Evolutionary conservation across 306 rosid genomes (phyloP), one percentile per base, ranked within the genome.

Genomic region (Gastrolobium bilobum): DNA sequence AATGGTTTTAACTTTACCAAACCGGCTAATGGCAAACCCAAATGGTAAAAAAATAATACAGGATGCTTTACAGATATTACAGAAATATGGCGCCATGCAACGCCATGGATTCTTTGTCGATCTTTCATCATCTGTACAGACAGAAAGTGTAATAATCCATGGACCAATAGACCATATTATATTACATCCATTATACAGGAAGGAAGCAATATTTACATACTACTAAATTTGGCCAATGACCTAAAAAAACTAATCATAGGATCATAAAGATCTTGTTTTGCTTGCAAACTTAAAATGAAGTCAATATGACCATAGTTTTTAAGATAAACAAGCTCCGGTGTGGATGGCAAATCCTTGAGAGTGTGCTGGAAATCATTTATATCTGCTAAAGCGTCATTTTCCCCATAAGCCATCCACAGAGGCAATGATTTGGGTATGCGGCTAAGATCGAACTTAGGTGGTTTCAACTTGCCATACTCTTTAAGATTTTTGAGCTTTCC

Each of bases 321-420:
- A 6, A 94, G 97, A 88, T 89, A 91, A 82, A 94, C 75, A 84
- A 92, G 80, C 84, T 92, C 97, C 1, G 97, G 97, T 7, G 70
- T 85, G 81, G 90, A 88, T 73, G 74, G 76, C 86, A 94, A 75
- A 75, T 88, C 91, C 86, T 86, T 81, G 53, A 94, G 81, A 0
- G 94, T 88, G 82, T 79, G 95, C 81, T 79, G 74, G 65, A 94
- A 83, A 85, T 94, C 97, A 13, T 39, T 68, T 73, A 54, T 15
- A 83, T 92, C 98, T 44, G 93, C 93, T 79, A 94, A 86, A 75
- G 80, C 95, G 81, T 94, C 98, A 56, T 81, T 88, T 71, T 97
- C 95, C 8, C 98, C 98, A 30, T 91, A 91, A 56, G 92, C 97
- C 92, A 94, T 94, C 99, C 94, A 91, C 54, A 95, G 79, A 1